Percentiles rank a stretch among this genome's conserved stretches.
phyloP scores from a whole-genome alignment of 1,284 basidiomycete genomes.

The Ustilago loliicola region DNA sequence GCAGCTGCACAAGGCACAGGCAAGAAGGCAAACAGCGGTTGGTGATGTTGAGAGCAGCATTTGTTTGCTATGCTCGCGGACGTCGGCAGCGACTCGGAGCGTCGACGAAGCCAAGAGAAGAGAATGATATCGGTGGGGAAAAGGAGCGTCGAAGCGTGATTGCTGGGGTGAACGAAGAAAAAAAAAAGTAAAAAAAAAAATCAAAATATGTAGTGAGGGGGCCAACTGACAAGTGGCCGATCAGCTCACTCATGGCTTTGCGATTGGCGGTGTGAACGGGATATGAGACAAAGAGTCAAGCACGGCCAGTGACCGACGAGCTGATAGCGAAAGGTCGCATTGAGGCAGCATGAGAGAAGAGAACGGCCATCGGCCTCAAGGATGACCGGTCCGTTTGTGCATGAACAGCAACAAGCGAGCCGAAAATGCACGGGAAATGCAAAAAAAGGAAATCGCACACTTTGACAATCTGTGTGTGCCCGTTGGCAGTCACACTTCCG shows the following conservation, averaged over 20 bases:
- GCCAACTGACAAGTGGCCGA: background rate
- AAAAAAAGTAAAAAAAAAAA: too few relatives aligned
- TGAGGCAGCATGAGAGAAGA: background rate
- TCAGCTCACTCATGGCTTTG: background rate
- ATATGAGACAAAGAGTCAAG: background rate
- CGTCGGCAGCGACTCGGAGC: slow-evolving; percentile 35
- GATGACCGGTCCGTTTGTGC: slow-evolving; percentile 37
- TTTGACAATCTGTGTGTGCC: background rate
- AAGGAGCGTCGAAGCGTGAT: background rate
- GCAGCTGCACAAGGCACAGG: background rate
- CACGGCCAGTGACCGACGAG: slow-evolving; percentile 1
- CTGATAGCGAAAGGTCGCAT: background rate
- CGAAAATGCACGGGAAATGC: background rate
- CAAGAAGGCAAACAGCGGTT: background rate
- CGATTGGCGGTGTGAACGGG: background rate
- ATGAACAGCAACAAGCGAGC: slow-evolving; percentile 5
- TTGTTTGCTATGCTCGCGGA: slow-evolving; percentile 1
- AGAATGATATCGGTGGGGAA: slow-evolving; percentile 2
- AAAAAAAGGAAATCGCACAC: background rate
- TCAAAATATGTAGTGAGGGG: too few relatives aligned
- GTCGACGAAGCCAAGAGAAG: slow-evolving; percentile 2
- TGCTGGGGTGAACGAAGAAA: background rate
- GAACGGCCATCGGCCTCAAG: slow-evolving; percentile 15
- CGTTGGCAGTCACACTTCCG: too few relatives aligned
- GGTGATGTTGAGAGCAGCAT: too few relatives aligned